A percentile compares a stretch with the other conserved stretches of the same genome.
phyloP scores from a whole-genome alignment of 345 rosid species.

The Lumnitzera racemosa region DNA sequence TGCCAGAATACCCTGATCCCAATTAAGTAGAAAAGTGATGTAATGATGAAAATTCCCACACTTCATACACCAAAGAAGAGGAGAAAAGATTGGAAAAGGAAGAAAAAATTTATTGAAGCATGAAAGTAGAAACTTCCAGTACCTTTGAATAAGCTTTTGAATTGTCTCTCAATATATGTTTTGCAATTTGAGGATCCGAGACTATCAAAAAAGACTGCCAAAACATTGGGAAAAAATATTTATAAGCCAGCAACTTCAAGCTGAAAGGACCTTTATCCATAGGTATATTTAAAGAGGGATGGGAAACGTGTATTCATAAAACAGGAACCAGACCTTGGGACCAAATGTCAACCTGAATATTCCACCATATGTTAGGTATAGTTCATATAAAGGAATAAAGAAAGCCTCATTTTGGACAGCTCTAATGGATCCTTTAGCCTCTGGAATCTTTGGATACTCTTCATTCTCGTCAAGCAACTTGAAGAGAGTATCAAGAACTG shows the following conservation, averaged over 20 bases:
- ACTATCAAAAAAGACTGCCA: conserved; percentile 83
- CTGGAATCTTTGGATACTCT: conserved; percentile 65
- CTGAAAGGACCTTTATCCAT: background rate
- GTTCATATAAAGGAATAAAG: conserved; percentile 84
- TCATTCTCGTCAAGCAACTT: conserved; percentile 37
- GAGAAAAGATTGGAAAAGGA: background rate
- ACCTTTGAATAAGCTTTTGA: conserved; percentile 91
- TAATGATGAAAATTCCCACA: background rate
- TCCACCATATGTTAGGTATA: conserved; percentile 89
- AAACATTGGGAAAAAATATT: background rate
- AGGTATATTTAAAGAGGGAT: background rate
- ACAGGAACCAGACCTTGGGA: conserved; percentile 63
- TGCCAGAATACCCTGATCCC: conserved; percentile 73
- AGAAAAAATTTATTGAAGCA: background rate
- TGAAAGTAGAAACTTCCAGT: conserved; percentile 1
- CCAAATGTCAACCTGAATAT: conserved; percentile 89
- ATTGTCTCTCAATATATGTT: conserved; percentile 78
- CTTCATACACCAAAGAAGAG: background rate
- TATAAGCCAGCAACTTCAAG: background rate
- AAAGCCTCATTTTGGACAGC: conserved; percentile 82
- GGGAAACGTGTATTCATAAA: background rate
- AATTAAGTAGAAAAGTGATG: conserved; percentile 5
- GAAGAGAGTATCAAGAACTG: conserved; percentile 48
- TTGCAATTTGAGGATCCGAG: conserved; percentile 88
- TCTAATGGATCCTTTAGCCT: conserved; percentile 59